Percentiles rank a stretch among this genome's conserved stretches.
Conservation (phyloP, 2,329 filamentous ascomycete genomes). For the Diaporthe eres region DNA sequence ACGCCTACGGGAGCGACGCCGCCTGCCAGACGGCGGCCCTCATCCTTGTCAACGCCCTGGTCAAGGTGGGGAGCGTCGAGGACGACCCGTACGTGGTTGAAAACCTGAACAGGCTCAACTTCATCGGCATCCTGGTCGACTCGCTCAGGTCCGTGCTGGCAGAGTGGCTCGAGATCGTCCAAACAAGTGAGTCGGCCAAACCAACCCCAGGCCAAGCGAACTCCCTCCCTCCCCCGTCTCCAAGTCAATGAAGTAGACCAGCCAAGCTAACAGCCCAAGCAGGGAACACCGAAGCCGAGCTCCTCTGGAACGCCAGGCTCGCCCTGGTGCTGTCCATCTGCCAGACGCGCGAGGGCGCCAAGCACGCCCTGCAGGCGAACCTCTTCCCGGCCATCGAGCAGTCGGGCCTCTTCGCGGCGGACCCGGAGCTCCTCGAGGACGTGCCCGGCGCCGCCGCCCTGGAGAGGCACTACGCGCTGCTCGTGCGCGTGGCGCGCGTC, state of each 20-base stretch:
- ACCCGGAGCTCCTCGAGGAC: conserved; percentile 93
- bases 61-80: conserved; percentile 80
- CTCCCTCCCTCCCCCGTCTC: background rate
- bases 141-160: conserved; percentile 83
- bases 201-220: background rate
- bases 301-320: conserved; percentile 79
- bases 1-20: conserved; percentile 88
- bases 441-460: conserved; percentile 78
- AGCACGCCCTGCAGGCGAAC: conserved; percentile 88
- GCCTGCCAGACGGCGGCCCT: conserved; percentile 88
- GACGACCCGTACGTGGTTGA: conserved; percentile 83
- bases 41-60: conserved; percentile 84
- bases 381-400: conserved; percentile 85
- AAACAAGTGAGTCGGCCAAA: conserved; percentile 62
- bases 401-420: conserved; percentile 88
- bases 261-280: conserved; percentile 29
- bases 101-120: conserved; percentile 86
- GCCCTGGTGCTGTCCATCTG: conserved; percentile 87
- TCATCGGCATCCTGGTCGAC: conserved; percentile 90
- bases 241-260: background rate
- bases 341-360: conserved; percentile 87
- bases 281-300: conserved; percentile 60
- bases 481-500: conserved; percentile 85
- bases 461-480: conserved; percentile 85
- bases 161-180: conserved; percentile 75